phyloP scores from a whole-genome alignment of 257 asterid genomes.

The Solanum chiquidenum region DNA sequence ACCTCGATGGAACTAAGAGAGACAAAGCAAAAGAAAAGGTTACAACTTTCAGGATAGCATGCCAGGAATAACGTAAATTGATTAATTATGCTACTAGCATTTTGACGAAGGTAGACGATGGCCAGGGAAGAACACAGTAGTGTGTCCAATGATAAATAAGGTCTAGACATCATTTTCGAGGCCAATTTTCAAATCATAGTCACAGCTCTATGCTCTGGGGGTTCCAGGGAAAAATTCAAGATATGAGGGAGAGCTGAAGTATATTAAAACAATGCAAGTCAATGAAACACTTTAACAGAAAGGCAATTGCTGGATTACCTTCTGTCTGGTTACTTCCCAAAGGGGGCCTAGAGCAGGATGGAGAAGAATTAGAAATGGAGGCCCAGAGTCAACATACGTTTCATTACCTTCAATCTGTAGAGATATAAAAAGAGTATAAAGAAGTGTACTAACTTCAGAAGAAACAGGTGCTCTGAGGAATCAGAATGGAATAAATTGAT shows the following conservation, averaged over 20 bases:
- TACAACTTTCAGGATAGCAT: conserved; percentile 1
- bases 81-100: neutral
- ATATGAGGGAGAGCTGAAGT: neutral
- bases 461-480: neutral
- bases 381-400: conserved; percentile 67
- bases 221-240: neutral
- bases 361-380: conserved; percentile 87
- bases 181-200: neutral
- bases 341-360: conserved; percentile 99
- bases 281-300: neutral
- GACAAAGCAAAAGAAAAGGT: conserved; percentile 5
- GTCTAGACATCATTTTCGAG: neutral
- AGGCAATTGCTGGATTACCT: conserved; percentile 28
- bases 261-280: neutral
- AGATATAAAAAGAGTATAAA: neutral
- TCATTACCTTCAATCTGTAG: conserved; percentile 72
- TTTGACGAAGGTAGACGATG: neutral
- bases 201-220: neutral
- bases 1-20: conserved; percentile 77
- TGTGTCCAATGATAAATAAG: neutral
- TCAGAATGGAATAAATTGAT: neutral
- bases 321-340: conserved; percentile 92
- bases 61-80: neutral
- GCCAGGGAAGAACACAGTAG: neutral
- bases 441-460: neutral